Evolutionary conservation across 1,284 basidiomycete species (phyloP).

Genomic region (Sanghuangporus weigelae): DNA sequence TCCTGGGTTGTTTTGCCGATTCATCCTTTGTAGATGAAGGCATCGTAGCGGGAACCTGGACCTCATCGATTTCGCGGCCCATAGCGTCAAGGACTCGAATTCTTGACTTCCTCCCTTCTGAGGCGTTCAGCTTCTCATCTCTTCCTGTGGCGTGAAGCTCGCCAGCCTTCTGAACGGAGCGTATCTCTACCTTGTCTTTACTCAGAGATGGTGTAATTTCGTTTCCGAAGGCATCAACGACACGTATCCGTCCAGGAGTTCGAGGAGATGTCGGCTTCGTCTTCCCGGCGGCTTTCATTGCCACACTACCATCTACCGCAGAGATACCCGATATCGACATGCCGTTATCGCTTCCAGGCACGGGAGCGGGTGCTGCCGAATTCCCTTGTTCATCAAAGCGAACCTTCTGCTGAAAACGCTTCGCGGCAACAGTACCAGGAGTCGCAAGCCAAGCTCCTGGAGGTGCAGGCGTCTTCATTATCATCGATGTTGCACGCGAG

Average conservation of each 20-base stretch:
- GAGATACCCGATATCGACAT: not conserved
- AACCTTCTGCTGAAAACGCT: constrained; percentile 47
- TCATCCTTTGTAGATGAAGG: constrained; percentile 11
- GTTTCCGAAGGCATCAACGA: constrained; percentile 54
- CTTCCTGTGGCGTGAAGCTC: constrained; percentile 8
- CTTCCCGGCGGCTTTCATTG: constrained; percentile 7
- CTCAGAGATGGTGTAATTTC: constrained; percentile 11
- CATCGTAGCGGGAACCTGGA: constrained; percentile 11
- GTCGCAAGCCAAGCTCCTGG: constrained; percentile 70
- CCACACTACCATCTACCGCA: constrained; percentile 10
- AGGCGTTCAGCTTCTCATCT: constrained; percentile 12
- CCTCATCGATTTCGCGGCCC: constrained; percentile 49
- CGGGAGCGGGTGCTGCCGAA: not conserved
- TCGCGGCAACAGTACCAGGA: constrained; percentile 42
- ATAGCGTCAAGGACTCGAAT: constrained; percentile 64
- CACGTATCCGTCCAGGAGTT: constrained; percentile 40
- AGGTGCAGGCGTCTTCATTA: constrained; percentile 55
- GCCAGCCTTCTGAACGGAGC: constrained; percentile 5
- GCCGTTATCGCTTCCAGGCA: not conserved
- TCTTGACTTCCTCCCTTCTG: constrained; percentile 31
- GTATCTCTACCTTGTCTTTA: constrained; percentile 19
- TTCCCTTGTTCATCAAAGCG: constrained; percentile 49
- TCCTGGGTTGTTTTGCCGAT: constrained; percentile 16
- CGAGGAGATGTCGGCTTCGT: constrained; percentile 17
- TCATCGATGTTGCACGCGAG: constrained; percentile 31